Percentiles rank a stretch among this genome's conserved stretches.
These are phyloP conservation scores for Decorospora gaudefroyi DNA, from an alignment of 2,329 filamentous ascomycete genomes.

Conservation along the genomic window DNA sequence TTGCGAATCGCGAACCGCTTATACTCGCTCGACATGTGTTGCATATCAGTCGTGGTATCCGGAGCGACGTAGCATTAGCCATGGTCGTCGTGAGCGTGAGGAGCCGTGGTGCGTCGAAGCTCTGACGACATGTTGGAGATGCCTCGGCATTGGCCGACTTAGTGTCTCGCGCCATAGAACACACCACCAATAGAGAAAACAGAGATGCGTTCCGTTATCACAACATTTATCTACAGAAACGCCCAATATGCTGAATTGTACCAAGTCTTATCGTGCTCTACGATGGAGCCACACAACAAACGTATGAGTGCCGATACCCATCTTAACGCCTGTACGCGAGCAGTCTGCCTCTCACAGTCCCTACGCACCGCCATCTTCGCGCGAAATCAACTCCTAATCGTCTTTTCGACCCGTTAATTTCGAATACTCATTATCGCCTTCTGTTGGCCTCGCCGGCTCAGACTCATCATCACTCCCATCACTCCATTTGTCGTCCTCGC, in stretches of 20 bases:
- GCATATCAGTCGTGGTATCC: slow-evolving; percentile 24
- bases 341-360: no score
- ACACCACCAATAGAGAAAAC: not conserved
- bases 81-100: slow-evolving; percentile 11
- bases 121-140: slow-evolving; percentile 13
- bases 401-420: slow-evolving; percentile 44
- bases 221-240: no score
- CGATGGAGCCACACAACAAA: not conserved
- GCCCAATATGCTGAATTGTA: slow-evolving; percentile 13
- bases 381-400: slow-evolving; percentile 26
- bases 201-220: no score
- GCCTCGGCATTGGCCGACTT: slow-evolving; percentile 28
- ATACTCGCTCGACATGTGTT: slow-evolving; percentile 24
- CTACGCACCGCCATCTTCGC: not conserved
- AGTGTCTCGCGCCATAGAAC: no score
- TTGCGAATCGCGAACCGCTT: slow-evolving; percentile 1
- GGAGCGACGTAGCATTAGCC: slow-evolving; percentile 13
- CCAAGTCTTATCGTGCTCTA: not conserved
- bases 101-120: slow-evolving; percentile 1
- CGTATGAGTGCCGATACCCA: not conserved
- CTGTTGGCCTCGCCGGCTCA: slow-evolving; percentile 59
- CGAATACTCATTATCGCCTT: slow-evolving; percentile 37
- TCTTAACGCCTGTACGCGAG: no score
- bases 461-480: slow-evolving; percentile 52
- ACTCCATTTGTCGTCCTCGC: slow-evolving; percentile 83